Evolutionary conservation across 2,329 filamentous ascomycete species (phyloP), one percentile per base, ranked within the genome.

Genomic region (Aplosporella prunicola): DNA sequence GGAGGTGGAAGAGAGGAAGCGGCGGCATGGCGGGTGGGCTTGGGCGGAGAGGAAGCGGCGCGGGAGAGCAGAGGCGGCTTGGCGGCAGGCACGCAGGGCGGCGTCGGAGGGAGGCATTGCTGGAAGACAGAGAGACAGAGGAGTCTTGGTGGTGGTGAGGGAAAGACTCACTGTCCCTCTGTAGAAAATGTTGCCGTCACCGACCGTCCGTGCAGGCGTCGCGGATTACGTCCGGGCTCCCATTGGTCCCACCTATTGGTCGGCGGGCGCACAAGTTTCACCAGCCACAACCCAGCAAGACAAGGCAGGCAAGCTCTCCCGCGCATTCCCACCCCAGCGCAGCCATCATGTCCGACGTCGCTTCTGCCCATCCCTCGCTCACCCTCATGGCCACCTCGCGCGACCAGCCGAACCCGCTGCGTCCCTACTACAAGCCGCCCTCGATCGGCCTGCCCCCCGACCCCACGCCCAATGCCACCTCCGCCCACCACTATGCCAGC

Each of bases 351-450:
- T n/a, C n/a, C n/a, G n/a, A n/a, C n/a, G n/a, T n/a, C n/a, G n/a
- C n/a, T n/a, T n/a, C n/a, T n/a, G n/a, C n/a, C n/a, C n/a, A n/a
- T n/a, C n/a, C n/a, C n/a, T n/a, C n/a, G n/a, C n/a, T n/a, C n/a
- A n/a, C 43, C 45, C 38, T 42, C 32, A 64, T 67, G 61, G 55
- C 62, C 32, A 57, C 64, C 37, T 66, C 62, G 34, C 57, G 63
- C 47, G 64, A 66, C 48, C 56, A 58, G 20, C 67, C 65, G 14
- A 82, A 83, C 49, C 79, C 79, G 41, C 64, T 82, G 40, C 69
- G 79, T 44, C 79, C 79, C 13, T 83, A 83, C 62, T 82, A 83
- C 56, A 76, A 79, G 44, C 78, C 79, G 24, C 78, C 79, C 3
- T 76, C 78, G 5, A 77, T 82, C 43, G 78, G 78, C 23, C 63